Evolutionary conservation across 1,284 basidiomycete genomes (phyloP), one percentile per base, ranked within the genome.

Genomic region (Microstroma glucosiphilum): DNA sequence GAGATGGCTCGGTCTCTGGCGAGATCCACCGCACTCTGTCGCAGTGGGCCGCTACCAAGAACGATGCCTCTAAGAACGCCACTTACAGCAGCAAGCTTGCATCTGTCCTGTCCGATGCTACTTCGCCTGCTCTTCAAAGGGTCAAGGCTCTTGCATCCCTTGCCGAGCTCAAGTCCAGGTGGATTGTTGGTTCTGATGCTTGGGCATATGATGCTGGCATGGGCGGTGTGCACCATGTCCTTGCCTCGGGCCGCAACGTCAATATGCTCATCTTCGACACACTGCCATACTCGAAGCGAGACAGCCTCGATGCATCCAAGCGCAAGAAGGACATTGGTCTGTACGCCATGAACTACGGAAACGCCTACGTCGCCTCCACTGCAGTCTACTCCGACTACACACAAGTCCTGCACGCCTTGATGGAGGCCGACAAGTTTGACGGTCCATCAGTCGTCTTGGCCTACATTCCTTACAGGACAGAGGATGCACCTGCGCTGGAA

Each of bases 331-430:
- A 79, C 65, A 72, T 79, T 49, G 77, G 71, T 43, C 67, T 79
- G 40, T 99, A 99, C 78, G 96, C 94, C 13, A 94, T 99, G 90
- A 96, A 96, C 82, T 91, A 96, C 80, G 94, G 94, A 17, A 89
- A 92, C 76, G 91, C 92, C 62, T 99, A 92, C 79, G 94, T 96
- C 61, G 92, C 92, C 11, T 92, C 90, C 74, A 87, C 96, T 46
- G 96, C 96, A 6, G 88, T 97, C 61, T 97, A 94, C 81, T 89
- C 92, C 49, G 93, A 93, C 58, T 98, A 97, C 79, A 86, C 89
- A 1, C 93, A 96, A 78, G 92, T 96, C 40, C 85, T 98, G 53
- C 93, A 96, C 78, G 87, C 92, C 6, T 80, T 98, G 69, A 84
- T 89, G 67, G 96, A 98, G 79, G 96, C 94, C 7, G 94, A 96